Conservation (phyloP, 1,139 yeast species). For the Yamadazyma membranifaciens region DNA sequence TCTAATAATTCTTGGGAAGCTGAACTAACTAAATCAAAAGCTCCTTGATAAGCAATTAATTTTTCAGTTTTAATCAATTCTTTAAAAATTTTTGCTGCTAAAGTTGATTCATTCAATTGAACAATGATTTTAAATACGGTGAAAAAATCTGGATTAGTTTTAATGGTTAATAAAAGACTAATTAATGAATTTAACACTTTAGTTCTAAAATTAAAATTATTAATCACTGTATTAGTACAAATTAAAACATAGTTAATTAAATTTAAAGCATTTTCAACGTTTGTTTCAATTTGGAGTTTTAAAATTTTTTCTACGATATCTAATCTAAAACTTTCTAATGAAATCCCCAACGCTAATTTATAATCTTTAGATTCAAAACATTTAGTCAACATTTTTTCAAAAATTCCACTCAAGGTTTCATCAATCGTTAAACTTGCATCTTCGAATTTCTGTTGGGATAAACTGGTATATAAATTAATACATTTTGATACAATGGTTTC, state of each 20-base stretch:
- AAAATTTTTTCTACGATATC: slow-evolving; percentile 75
- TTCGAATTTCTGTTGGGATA: slow-evolving; percentile 55
- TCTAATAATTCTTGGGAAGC: slow-evolving; percentile 91
- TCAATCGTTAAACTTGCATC: slow-evolving; percentile 50
- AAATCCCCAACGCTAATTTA: slow-evolving; percentile 85
- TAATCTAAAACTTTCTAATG: slow-evolving; percentile 82
- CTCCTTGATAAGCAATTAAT: slow-evolving; percentile 84
- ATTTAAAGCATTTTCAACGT: slow-evolving; percentile 46
- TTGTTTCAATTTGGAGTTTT: slow-evolving; percentile 37
- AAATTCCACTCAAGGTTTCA: slow-evolving; percentile 62
- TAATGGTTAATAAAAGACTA: slow-evolving; percentile 53
- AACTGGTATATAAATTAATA: slow-evolving; percentile 73
- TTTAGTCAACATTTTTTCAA: slow-evolving; percentile 82
- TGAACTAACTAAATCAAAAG: slow-evolving; percentile 88
- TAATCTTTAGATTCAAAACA: slow-evolving; percentile 72
- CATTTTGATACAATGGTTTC: slow-evolving; percentile 94
- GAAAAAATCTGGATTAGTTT: slow-evolving; percentile 71
- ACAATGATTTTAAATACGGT: slow-evolving; percentile 83
- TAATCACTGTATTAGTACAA: slow-evolving; percentile 65
- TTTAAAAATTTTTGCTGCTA: slow-evolving; percentile 69
- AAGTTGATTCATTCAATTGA: slow-evolving; percentile 72
- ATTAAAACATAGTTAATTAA: slow-evolving; percentile 75
- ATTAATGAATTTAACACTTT: slow-evolving; percentile 65
- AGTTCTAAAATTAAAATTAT: slow-evolving; percentile 62
- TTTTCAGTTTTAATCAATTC: slow-evolving; percentile 48